Conservation (phyloP, 2,329 filamentous ascomycete species). For the Capronia coronata region DNA sequence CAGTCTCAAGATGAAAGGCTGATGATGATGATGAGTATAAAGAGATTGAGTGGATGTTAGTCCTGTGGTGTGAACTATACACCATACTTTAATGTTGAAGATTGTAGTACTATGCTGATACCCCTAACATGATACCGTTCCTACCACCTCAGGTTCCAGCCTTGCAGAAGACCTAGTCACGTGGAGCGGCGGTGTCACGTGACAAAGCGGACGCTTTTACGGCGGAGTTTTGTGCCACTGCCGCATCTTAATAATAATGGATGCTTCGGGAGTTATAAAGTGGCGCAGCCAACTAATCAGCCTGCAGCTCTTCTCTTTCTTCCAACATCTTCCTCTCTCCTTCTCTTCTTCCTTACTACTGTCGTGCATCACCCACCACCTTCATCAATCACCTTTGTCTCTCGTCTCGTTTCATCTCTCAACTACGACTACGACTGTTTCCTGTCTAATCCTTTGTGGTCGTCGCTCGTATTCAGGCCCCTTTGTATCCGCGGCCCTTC, state of each 20-base stretch:
- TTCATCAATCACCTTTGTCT: not conserved
- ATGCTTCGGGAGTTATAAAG: not conserved
- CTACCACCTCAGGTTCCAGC: too few relatives aligned
- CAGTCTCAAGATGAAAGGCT: not conserved
- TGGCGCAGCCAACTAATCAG: not conserved
- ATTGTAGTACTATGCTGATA: too few relatives aligned
- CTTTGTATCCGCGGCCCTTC: conserved; percentile 9
- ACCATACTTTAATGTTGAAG: too few relatives aligned
- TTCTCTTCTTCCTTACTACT: not conserved
- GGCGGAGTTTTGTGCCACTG: not conserved
- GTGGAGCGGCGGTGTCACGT: not conserved
- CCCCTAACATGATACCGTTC: too few relatives aligned
- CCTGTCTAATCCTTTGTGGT: not conserved
- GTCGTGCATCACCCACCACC: not conserved
- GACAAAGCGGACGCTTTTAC: not conserved
- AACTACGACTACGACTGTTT: not conserved
- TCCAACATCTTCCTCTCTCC: not conserved
- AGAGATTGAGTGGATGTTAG: too few relatives aligned
- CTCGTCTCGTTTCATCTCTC: not conserved
- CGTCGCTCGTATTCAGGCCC: not conserved
- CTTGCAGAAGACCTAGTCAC: too few relatives aligned
- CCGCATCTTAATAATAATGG: not conserved
- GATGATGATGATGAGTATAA: too few relatives aligned
- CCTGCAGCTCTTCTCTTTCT: not conserved
- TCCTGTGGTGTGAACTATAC: too few relatives aligned